phyloP scores from a whole-genome alignment of 129 eudicot species.

The Arctium minus region DNA sequence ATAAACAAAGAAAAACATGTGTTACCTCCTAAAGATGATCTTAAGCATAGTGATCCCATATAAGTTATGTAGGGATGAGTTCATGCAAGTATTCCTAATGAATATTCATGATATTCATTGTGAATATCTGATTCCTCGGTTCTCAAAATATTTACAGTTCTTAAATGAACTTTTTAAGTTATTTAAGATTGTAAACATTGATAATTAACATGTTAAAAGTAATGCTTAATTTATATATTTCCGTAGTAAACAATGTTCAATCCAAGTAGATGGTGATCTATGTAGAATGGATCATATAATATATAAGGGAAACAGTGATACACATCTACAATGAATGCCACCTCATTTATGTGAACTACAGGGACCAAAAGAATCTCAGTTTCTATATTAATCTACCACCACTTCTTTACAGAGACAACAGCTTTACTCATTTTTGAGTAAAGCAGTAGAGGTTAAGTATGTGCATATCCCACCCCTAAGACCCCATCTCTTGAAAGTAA shows the following conservation, averaged over 20 bases:
- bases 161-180: no score
- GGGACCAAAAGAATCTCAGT: constrained; percentile 7
- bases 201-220: not conserved
- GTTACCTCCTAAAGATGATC: not conserved
- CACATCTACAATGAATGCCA: constrained; percentile 5
- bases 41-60: not conserved
- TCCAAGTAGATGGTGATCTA: not conserved
- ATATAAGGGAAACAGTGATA: not conserved
- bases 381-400: not conserved
- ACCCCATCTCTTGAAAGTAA: not conserved
- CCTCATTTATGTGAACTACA: not conserved
- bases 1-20: not conserved
- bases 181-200: not conserved
- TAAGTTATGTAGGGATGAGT: not conserved
- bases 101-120: not conserved
- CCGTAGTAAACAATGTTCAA: not conserved
- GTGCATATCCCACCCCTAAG: not conserved
- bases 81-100: not conserved
- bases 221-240: not conserved
- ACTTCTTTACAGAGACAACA: not conserved
- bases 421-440: not conserved
- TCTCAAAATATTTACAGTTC: not conserved
- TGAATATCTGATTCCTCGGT: not conserved
- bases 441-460: not conserved
- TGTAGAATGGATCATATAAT: not conserved